A percentile compares a stretch with the other conserved stretches of the same genome.
Conservation (phyloP, 345 rosid species). For the Brassica carinata region DNA sequence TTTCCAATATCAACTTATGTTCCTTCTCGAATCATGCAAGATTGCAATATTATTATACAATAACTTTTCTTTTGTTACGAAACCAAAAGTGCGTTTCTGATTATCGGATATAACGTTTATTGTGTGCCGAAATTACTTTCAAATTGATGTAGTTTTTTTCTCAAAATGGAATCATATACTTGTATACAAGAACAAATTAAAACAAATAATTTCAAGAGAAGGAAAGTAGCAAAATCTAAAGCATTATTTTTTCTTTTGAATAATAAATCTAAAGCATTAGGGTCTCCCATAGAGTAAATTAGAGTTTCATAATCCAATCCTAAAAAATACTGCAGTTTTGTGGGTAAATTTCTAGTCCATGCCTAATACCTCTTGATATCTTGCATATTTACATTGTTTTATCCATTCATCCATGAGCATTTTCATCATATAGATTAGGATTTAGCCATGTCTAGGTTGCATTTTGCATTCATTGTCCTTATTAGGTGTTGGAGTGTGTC, state of each 20-base stretch:
- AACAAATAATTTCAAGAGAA: not conserved
- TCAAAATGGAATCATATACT: not conserved
- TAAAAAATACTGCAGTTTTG: not conserved
- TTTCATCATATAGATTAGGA: too few relatives aligned
- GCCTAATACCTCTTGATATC: too few relatives aligned
- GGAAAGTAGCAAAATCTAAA: not conserved
- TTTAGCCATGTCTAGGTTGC: too few relatives aligned
- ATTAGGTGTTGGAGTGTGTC: too few relatives aligned
- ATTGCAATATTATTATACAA: not conserved
- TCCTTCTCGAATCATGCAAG: slow-evolving; percentile 32
- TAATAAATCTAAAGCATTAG: not conserved
- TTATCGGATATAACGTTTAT: not conserved
- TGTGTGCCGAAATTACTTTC: not conserved
- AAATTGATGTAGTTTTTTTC: not conserved
- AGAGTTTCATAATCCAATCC: not conserved
- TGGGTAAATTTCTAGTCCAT: not conserved
- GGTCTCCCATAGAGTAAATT: not conserved
- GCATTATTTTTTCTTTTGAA: not conserved
- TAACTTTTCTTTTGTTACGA: not conserved
- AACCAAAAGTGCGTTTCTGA: not conserved
- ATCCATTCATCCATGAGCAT: too few relatives aligned
- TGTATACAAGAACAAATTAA: not conserved
- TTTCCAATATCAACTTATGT: slow-evolving; percentile 18
- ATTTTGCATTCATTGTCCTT: too few relatives aligned
- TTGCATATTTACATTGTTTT: too few relatives aligned